Evolutionary conservation across 768 basidiomycete genomes (phyloP).

Genomic region (Tephrocybe sp.): DNA sequence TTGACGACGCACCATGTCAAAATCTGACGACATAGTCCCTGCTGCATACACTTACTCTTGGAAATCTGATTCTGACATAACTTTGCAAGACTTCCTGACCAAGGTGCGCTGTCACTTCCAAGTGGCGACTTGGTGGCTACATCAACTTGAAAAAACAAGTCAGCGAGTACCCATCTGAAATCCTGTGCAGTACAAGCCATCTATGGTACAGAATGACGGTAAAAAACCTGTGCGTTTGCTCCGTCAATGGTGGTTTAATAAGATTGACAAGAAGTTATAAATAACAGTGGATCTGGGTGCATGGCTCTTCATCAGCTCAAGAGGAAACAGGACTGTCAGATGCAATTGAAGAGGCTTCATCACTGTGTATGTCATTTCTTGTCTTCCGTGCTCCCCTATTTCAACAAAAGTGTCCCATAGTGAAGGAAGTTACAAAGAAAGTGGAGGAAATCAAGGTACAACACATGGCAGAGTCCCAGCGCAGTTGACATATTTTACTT

Average conservation of each 20-base stretch:
- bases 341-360: slow-evolving; percentile 45
- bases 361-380: slow-evolving; percentile 33
- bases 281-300: slow-evolving; percentile 68
- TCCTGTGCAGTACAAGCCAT: slow-evolving; percentile 57
- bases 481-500: not conserved
- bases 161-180: not conserved
- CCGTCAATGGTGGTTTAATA: not conserved
- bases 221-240: slow-evolving; percentile 58
- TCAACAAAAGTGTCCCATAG: slow-evolving; percentile 28
- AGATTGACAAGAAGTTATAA: not conserved
- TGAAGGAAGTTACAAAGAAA: slow-evolving; percentile 53
- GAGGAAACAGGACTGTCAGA: slow-evolving; percentile 20
- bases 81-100: slow-evolving; percentile 50
- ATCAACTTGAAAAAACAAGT: not conserved
- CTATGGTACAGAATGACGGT: slow-evolving; percentile 77
- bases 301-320: slow-evolving; percentile 21
- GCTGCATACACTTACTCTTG: slow-evolving; percentile 50
- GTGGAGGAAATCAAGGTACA: slow-evolving; percentile 61
- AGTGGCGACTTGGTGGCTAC: not conserved
- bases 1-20: slow-evolving; percentile 11
- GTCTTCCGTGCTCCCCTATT: not conserved
- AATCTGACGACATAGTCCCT: slow-evolving; percentile 40
- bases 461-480: not conserved
- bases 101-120: slow-evolving; percentile 36
- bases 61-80: slow-evolving; percentile 36